A percentile compares a stretch with the other conserved stretches of the same genome.
Evolutionary conservation across 192 early-diverging fungal genomes (phyloP).

Genomic region (Polychytrium aggregatum): DNA sequence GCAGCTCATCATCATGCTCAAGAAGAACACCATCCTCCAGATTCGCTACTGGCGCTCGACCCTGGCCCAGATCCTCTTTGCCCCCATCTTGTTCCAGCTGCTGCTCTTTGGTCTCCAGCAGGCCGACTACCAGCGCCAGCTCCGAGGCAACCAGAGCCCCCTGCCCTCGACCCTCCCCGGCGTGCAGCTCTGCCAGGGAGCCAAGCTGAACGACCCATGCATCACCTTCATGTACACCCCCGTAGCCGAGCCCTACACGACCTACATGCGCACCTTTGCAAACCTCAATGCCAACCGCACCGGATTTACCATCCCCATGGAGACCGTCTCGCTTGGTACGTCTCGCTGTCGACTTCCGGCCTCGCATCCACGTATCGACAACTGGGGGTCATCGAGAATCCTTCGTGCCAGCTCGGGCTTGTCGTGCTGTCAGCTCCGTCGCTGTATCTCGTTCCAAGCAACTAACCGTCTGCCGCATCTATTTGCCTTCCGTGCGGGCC

Average conservation of each 20-base stretch:
- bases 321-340: slow-evolving; percentile 13
- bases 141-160: slow-evolving; percentile 16
- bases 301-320: slow-evolving; percentile 15
- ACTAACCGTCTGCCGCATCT: no score
- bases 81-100: slow-evolving; percentile 56
- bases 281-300: slow-evolving; percentile 24
- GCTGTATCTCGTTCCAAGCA: no score
- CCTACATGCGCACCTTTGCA: slow-evolving; percentile 27
- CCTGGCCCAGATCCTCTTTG: slow-evolving; percentile 46
- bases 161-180: slow-evolving; percentile 32
- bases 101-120: slow-evolving; percentile 49
- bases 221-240: slow-evolving; percentile 55
- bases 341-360: neutral
- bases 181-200: slow-evolving; percentile 24
- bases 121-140: slow-evolving; percentile 32
- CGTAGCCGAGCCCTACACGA: neutral
- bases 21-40: slow-evolving; percentile 55
- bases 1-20: slow-evolving; percentile 57
- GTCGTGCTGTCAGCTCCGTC: no score
- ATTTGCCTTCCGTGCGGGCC: no score
- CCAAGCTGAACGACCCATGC: slow-evolving; percentile 27
- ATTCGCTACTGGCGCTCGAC: slow-evolving; percentile 51
- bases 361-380: no score
- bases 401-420: no score
- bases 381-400: no score